Evolutionary conservation across 1,284 basidiomycete species (phyloP).

Genomic region (Omphalotus olearius): DNA sequence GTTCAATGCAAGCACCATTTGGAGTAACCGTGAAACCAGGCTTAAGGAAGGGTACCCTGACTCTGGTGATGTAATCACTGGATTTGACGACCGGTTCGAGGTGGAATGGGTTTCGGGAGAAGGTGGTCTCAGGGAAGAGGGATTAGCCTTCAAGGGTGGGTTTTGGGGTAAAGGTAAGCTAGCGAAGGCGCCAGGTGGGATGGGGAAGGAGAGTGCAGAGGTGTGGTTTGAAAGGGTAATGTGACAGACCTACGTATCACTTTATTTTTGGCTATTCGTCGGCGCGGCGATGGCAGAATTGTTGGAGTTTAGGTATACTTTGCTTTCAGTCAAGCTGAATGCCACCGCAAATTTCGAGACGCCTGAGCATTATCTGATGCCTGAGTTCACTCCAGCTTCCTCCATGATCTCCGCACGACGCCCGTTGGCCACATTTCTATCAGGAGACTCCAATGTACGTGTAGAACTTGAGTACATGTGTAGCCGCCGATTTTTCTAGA

Average conservation of each 20-base stretch:
- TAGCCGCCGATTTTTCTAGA: no score
- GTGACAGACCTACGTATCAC: no score
- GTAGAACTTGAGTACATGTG: background rate
- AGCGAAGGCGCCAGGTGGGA: conserved; percentile 23
- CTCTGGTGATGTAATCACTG: conserved; percentile 25
- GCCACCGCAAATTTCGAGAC: no score
- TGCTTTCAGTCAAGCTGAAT: no score
- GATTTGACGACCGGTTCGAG: conserved; percentile 29
- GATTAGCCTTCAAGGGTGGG: conserved; percentile 29
- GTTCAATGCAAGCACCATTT: conserved; percentile 32
- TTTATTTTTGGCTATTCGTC: no score
- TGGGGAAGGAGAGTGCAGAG: conserved; percentile 30
- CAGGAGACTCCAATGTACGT: no score
- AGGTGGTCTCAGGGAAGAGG: conserved; percentile 18
- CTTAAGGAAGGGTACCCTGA: conserved; percentile 20
- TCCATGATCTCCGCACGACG: no score
- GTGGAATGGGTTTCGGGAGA: conserved; percentile 28
- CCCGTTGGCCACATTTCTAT: no score
- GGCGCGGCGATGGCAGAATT: no score
- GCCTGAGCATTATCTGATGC: no score
- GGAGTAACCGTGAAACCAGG: conserved; percentile 27
- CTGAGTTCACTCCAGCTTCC: no score
- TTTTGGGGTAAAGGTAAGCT: conserved; percentile 33
- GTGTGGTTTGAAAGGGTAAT: conserved; percentile 27
- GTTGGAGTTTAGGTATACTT: no score